These are phyloP conservation scores for Paraphoma sp. DNA, from an alignment of 2,329 filamentous ascomycete species.

Conservation along the genomic window DNA sequence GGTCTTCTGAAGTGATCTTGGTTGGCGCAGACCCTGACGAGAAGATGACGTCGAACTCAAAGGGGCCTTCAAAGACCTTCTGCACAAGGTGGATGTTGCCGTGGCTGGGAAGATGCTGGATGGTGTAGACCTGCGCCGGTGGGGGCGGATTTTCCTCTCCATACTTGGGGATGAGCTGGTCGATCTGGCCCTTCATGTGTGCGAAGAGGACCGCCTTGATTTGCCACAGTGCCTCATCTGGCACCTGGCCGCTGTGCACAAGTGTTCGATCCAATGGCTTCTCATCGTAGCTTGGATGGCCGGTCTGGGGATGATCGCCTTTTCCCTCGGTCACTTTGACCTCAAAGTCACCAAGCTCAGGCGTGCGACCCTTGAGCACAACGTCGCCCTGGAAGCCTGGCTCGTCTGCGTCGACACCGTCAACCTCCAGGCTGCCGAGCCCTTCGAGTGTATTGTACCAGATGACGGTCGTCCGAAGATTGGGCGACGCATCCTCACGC, in stretches of 20 bases:
- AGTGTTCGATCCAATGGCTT: slow-evolving; percentile 79
- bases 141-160: slow-evolving; percentile 72
- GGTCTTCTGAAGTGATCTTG: slow-evolving; percentile 63
- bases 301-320: slow-evolving; percentile 63
- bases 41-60: slow-evolving; percentile 92
- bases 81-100: slow-evolving; percentile 90
- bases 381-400: slow-evolving; percentile 68
- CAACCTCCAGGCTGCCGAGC: slow-evolving; percentile 68
- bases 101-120: slow-evolving; percentile 69
- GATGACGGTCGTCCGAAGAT: slow-evolving; percentile 77
- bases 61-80: slow-evolving; percentile 87
- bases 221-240: slow-evolving; percentile 80
- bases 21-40: slow-evolving; percentile 73
- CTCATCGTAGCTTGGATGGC: slow-evolving; percentile 69
- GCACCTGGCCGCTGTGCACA: slow-evolving; percentile 73
- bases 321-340: slow-evolving; percentile 77
- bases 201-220: slow-evolving; percentile 72
- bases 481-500: slow-evolving; percentile 68
- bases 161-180: slow-evolving; percentile 64
- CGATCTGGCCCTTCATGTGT: slow-evolving; percentile 69
- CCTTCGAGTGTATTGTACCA: slow-evolving; percentile 87
- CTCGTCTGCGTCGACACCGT: slow-evolving; percentile 54
- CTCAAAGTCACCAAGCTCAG: slow-evolving; percentile 78
- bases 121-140: slow-evolving; percentile 83
- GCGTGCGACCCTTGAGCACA: slow-evolving; percentile 72